Evolutionary conservation across 129 eudicot genomes (phyloP), one percentile per base, ranked within the genome.

Genomic region (Centrapalus pauciflorus): DNA sequence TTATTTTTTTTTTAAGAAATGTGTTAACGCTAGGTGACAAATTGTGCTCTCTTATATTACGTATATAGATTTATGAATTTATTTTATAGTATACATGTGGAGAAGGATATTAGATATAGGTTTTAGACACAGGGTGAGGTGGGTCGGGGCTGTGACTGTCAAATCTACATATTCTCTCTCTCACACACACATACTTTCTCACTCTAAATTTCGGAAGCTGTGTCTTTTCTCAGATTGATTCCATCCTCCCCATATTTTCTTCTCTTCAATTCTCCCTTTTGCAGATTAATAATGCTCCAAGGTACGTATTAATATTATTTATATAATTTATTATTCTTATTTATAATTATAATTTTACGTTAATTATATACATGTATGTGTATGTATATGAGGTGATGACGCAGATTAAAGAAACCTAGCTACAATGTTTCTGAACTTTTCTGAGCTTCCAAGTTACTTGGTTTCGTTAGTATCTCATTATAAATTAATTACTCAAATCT

Each of bases 101-200:
- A 27, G 71, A 30, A 43, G 55, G 61, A 30, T 12, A 67, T n/a
- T n/a, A n/a, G n/a, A n/a, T 43, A 28, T 43, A 77, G 48, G 62
- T 41, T n/a, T 34, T 58, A 59, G 77, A 70, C 59, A 25, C 69
- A 34, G 76, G 58, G 78, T 79, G 80, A 74, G 58, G 78, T 79
- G 80, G 77, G 76, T 66, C 67, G 80, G 70, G 77, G 71, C 75
- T 75, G 77, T 74, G 82, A 86, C 79, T 83, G 90, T 84, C 88
- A 84, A 78, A 84, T 84, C 90, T 74, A 74, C 82, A 84, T 77
- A 79, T 69, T 87, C 86, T 75, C 84, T 68, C 74, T 50, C 74
- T 59, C 71, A 32, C 62, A 55, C 76, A 12, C 74, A 20, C 41
- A 24, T 52, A 19, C 64, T 68, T 16, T 55, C 65, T 55, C 74